Conservation (phyloP, 2,329 filamentous ascomycete species). For the Fusarium aywerte region DNA sequence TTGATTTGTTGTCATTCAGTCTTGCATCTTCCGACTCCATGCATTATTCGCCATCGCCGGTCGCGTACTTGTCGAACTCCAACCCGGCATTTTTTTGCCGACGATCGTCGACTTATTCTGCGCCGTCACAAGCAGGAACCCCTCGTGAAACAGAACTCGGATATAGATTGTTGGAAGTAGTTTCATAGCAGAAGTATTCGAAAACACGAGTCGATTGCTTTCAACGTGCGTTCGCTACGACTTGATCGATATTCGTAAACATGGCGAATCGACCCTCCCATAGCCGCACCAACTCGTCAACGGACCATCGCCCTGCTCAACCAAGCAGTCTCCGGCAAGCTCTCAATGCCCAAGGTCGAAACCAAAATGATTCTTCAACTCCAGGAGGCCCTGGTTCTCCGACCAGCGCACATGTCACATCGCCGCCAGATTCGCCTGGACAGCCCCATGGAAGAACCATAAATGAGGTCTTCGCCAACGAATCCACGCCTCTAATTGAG, state of each 20-base stretch:
- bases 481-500: slow-evolving; percentile 64
- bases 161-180: neutral
- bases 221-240: neutral
- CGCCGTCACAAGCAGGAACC: neutral
- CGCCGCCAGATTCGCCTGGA: slow-evolving; percentile 40
- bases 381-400: slow-evolving; percentile 7
- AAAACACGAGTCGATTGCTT: neutral
- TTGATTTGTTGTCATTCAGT: neutral
- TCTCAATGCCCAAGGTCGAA: slow-evolving; percentile 50
- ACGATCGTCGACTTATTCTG: slow-evolving; percentile 3
- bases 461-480: slow-evolving; percentile 49
- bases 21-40: slow-evolving; percentile 15
- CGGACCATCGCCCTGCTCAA: slow-evolving; percentile 55
- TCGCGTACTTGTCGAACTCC: slow-evolving; percentile 23
- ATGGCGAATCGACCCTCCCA: slow-evolving; percentile 47
- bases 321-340: slow-evolving; percentile 61
- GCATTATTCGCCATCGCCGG: slow-evolving; percentile 21
- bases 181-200: neutral
- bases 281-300: slow-evolving; percentile 46
- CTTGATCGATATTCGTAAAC: slow-evolving; percentile 17
- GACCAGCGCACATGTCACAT: slow-evolving; percentile 32
- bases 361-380: slow-evolving; percentile 15
- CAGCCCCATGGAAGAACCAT: slow-evolving; percentile 38
- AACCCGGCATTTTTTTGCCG: slow-evolving; percentile 16
- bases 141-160: slow-evolving; percentile 5